Evolutionary conservation across 164 flowering plant genomes (phyloP).

Genomic region (Cinnamomum chago): DNA sequence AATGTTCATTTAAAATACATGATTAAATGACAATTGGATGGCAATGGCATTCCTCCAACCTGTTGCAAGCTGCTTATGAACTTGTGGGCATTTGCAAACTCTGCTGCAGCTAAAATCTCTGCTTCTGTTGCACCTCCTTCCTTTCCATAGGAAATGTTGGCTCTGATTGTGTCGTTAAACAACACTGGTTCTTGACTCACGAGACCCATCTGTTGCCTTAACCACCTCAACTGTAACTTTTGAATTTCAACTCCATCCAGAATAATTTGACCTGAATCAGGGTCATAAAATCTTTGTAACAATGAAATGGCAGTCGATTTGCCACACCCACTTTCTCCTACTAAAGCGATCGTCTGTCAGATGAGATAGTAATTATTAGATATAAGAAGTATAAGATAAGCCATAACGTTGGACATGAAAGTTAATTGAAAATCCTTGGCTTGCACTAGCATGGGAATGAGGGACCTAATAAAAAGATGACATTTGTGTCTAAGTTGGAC

Average conservation of each 20-base stretch:
- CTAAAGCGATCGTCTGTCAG: slow-evolving; percentile 25
- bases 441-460: too few species aligned
- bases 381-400: too few species aligned
- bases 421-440: too few species aligned
- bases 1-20: not conserved
- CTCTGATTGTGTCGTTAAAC: slow-evolving; percentile 33
- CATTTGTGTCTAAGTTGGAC: too few species aligned
- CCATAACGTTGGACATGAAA: too few species aligned
- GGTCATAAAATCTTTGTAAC: slow-evolving; percentile 33
- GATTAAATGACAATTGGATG: not conserved
- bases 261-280: slow-evolving; percentile 26
- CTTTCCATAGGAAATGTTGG: slow-evolving; percentile 37
- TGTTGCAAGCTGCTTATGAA: slow-evolving; percentile 22
- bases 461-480: too few species aligned
- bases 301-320: slow-evolving; percentile 32
- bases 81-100: slow-evolving; percentile 28
- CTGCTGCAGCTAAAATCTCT: not conserved
- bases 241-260: slow-evolving; percentile 29
- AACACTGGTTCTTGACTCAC: slow-evolving; percentile 34
- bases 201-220: slow-evolving; percentile 30
- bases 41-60: slow-evolving; percentile 8
- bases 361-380: not conserved
- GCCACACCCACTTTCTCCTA: slow-evolving; percentile 39
- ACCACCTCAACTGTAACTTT: slow-evolving; percentile 25
- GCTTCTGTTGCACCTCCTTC: slow-evolving; percentile 25